Percentiles rank a stretch among this genome's conserved stretches.
Evolutionary conservation across 352 stramenopile species (phyloP).

Genomic region (Thraustochytrium striatum): DNA sequence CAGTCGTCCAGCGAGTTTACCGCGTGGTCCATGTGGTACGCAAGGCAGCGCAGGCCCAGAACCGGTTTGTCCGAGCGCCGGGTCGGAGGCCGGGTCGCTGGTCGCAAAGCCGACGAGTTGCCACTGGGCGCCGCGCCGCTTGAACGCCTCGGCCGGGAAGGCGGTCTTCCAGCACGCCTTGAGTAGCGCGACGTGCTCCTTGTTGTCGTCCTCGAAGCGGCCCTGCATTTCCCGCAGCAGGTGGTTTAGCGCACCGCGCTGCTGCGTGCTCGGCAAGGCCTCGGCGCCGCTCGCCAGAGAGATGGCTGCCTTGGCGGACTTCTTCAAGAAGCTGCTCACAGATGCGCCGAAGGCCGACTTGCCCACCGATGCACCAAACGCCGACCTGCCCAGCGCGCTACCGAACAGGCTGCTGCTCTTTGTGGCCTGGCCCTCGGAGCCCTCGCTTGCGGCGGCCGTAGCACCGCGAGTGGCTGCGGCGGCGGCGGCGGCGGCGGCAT

Average conservation of each 20-base stretch:
- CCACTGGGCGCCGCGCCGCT: conserved; percentile 3
- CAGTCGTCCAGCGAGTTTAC: background rate
- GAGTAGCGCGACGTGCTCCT: conserved; percentile 6
- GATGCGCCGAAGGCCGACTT: background rate
- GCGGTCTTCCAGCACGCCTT: conserved; percentile 25
- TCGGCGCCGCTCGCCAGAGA: background rate
- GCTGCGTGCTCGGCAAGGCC: conserved; percentile 10
- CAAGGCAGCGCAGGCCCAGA: conserved; percentile 18
- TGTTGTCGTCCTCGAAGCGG: conserved; percentile 1
- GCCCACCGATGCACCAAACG: background rate
- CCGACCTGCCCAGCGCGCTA: background rate
- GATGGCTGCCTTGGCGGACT: conserved; percentile 33
- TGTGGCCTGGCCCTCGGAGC: background rate
- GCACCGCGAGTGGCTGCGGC: background rate
- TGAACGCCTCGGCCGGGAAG: conserved; percentile 5
- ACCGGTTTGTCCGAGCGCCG: background rate
- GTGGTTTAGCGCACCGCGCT: background rate
- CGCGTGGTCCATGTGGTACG: conserved; percentile 33
- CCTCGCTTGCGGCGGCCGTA: too few species aligned
- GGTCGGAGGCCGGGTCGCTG: background rate
- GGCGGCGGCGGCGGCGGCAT: background rate
- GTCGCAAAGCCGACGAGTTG: conserved; percentile 4
- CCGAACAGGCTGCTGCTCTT: background rate
- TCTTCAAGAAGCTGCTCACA: conserved; percentile 32
- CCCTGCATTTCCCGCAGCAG: background rate